phyloP scores from a whole-genome alignment of 139 green algal genomes.

The Closterium sp. region DNA sequence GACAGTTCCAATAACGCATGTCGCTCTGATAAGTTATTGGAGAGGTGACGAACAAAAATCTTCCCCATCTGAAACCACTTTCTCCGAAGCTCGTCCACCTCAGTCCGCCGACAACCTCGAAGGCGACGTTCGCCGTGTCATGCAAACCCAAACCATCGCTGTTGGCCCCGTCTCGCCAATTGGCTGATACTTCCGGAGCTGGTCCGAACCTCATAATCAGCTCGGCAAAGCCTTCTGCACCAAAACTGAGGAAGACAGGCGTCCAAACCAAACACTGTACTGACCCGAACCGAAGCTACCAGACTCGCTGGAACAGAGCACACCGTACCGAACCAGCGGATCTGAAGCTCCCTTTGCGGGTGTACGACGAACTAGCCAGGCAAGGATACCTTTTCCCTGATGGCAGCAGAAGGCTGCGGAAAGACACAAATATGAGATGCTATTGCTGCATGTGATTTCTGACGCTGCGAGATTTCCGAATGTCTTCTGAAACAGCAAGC shows the following conservation, averaged over 20 bases:
- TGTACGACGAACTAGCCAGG: no score
- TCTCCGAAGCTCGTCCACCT: not conserved
- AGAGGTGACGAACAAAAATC: not conserved
- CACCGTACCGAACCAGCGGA: not conserved
- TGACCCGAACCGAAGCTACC: not conserved
- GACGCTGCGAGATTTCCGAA: no score
- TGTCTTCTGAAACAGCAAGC: no score
- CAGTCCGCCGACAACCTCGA: not conserved
- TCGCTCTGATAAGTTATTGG: not conserved
- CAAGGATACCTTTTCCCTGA: no score
- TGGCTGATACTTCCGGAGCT: not conserved
- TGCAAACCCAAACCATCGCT: not conserved
- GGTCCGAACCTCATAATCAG: not conserved
- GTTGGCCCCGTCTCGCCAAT: not conserved
- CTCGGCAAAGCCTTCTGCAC: not conserved
- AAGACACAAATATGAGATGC: no score
- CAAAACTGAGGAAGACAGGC: no score
- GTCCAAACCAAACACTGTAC: no score
- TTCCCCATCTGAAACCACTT: not conserved
- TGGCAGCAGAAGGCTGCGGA: no score
- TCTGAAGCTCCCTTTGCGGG: no score
- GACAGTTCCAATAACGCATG: not conserved
- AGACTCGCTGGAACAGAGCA: not conserved
- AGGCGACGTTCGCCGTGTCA: not conserved
- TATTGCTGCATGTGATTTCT: no score